Conservation (phyloP, 768 basidiomycete genomes). For the Leccinum subtestaceum region DNA sequence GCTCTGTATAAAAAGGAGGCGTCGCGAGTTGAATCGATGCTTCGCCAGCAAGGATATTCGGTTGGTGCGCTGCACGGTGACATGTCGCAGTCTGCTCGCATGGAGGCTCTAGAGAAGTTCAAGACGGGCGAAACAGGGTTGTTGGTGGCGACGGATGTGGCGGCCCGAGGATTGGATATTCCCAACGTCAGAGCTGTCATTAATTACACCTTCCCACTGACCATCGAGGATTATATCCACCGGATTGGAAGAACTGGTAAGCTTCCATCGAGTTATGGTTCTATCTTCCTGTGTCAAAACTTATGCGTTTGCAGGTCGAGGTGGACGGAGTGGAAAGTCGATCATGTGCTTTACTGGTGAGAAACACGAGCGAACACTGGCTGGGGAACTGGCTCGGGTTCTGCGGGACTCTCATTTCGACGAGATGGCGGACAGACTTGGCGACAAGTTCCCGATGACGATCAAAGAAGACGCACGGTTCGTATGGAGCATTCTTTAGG, state of each 20-base stretch:
- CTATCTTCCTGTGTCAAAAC: not conserved
- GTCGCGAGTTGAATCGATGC: constrained; percentile 76
- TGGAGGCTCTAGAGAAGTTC: constrained; percentile 85
- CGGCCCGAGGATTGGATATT: constrained; percentile 95
- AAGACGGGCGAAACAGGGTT: constrained; percentile 76
- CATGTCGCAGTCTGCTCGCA: constrained; percentile 78
- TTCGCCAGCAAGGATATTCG: constrained; percentile 69
- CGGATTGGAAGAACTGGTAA: constrained; percentile 85
- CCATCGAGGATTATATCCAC: constrained; percentile 90
- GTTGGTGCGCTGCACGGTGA: constrained; percentile 90
- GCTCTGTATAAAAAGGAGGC: constrained; percentile 98
- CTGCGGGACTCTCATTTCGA: constrained; percentile 84
- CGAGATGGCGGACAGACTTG: constrained; percentile 57
- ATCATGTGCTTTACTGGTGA: constrained; percentile 98
- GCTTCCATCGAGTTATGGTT: constrained; percentile 1
- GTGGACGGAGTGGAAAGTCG: constrained; percentile 84
- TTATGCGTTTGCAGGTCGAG: constrained; percentile 60
- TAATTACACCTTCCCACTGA: constrained; percentile 97
- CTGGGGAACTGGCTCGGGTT: constrained; percentile 91
- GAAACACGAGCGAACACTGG: constrained; percentile 77
- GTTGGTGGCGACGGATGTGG: constrained; percentile 96
- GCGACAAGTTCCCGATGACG: constrained; percentile 86
- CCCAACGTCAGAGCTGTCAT: constrained; percentile 92
- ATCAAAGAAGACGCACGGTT: constrained; percentile 94
- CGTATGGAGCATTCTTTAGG: constrained; percentile 84